phyloP scores from a whole-genome alignment of 2,329 filamentous ascomycete species.

The Stenocarpella maydis region DNA sequence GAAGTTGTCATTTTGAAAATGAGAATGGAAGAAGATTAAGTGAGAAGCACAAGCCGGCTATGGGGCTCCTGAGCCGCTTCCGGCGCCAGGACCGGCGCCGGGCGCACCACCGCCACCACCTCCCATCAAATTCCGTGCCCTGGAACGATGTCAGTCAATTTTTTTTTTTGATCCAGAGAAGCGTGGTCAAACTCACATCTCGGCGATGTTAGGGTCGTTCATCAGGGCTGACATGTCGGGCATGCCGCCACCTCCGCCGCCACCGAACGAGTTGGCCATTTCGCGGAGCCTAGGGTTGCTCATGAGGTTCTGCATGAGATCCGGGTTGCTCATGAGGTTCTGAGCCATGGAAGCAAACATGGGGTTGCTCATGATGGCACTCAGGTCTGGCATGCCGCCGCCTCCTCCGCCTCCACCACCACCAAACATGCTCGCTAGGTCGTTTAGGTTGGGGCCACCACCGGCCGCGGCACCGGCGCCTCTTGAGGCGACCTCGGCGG shows the following conservation, averaged over 20 bases:
- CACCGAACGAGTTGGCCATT: slow-evolving; percentile 79
- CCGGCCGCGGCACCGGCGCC: slow-evolving; percentile 49
- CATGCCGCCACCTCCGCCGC: slow-evolving; percentile 74
- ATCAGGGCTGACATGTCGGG: slow-evolving; percentile 87
- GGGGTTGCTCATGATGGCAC: slow-evolving; percentile 92
- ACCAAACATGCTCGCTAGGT: slow-evolving; percentile 77
- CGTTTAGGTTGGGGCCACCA: slow-evolving; percentile 71
- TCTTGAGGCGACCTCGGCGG: slow-evolving; percentile 52
- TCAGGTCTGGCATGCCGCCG: slow-evolving; percentile 85
- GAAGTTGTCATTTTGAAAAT: neutral
- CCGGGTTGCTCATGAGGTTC: slow-evolving; percentile 96
- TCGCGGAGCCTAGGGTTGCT: slow-evolving; percentile 87
- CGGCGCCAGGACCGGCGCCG: slow-evolving; percentile 27
- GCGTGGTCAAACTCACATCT: slow-evolving; percentile 74
- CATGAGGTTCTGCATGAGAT: slow-evolving; percentile 92
- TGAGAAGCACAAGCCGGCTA: neutral
- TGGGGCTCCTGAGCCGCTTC: slow-evolving; percentile 19
- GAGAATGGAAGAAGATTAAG: neutral
- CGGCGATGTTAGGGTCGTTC: slow-evolving; percentile 89
- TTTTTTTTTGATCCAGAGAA: neutral
- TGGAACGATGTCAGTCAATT: slow-evolving; percentile 28
- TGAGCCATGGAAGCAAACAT: slow-evolving; percentile 99
- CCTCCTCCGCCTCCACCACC: slow-evolving; percentile 62
- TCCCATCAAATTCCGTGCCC: slow-evolving; percentile 44
- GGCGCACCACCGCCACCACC: slow-evolving; percentile 38